A percentile compares a stretch with the other conserved stretches of the same genome.
Evolutionary conservation across 352 stramenopile species (phyloP).

Genomic region (Phytophthora sansomeana): DNA sequence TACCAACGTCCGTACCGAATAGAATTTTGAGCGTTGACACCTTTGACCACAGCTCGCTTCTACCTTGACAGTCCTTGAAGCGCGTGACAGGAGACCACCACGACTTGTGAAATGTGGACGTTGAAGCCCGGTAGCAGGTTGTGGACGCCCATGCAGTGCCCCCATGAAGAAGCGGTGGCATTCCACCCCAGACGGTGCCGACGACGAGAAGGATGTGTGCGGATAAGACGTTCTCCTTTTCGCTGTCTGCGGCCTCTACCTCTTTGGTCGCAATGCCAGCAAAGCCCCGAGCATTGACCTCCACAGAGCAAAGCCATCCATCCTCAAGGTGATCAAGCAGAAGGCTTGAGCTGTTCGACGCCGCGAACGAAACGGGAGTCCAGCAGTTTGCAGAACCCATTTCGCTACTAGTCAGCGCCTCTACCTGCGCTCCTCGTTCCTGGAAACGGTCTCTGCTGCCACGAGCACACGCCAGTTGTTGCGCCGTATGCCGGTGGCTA

Average conservation of each 20-base stretch:
- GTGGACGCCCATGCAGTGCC: constrained; percentile 5
- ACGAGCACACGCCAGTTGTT: constrained; percentile 23
- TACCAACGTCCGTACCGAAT: constrained; percentile 16
- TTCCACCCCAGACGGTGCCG: constrained; percentile 15
- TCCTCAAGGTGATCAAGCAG: neutral
- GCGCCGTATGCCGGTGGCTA: constrained; percentile 15
- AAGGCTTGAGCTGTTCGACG: constrained; percentile 20
- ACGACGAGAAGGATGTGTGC: constrained; percentile 16
- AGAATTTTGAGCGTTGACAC: constrained; percentile 33
- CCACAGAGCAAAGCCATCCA: neutral
- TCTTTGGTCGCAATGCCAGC: neutral
- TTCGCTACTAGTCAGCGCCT: constrained; percentile 6
- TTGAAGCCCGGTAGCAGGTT: neutral
- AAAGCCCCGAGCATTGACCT: neutral
- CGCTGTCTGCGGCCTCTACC: neutral
- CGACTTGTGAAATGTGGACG: neutral
- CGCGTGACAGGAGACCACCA: neutral
- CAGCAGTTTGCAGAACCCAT: constrained; percentile 3
- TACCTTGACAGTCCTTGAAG: neutral
- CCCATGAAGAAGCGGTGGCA: constrained; percentile 28
- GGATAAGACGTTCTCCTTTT: constrained; percentile 25
- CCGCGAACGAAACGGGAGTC: constrained; percentile 24
- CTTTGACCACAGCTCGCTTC: neutral
- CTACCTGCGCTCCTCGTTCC: constrained; percentile 1
- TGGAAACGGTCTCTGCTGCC: constrained; percentile 12